Evolutionary conservation across 2,329 filamentous ascomycete species (phyloP).

Genomic region (Fusarium multiceps): DNA sequence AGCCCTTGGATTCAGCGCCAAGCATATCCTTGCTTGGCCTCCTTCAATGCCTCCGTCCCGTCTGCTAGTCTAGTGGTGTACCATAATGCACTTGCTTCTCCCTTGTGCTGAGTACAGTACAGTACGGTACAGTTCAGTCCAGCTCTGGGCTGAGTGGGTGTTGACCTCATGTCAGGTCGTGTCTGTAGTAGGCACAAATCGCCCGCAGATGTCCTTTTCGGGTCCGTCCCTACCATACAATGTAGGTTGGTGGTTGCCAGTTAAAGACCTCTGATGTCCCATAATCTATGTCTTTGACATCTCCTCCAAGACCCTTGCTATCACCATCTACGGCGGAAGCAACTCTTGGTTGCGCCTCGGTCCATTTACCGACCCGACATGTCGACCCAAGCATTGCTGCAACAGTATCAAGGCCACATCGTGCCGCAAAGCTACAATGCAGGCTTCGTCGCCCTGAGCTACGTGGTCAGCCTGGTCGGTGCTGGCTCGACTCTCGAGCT

Average conservation of each 20-base stretch:
- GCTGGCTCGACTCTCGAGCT: constrained; percentile 84
- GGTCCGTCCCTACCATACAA: constrained; percentile 6
- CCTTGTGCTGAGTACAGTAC: constrained; percentile 26
- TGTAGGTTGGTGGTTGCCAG: constrained; percentile 1
- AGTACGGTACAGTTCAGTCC: neutral
- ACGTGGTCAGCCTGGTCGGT: constrained; percentile 81
- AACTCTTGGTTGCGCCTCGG: constrained; percentile 24
- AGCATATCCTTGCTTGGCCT: neutral
- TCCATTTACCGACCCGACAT: constrained; percentile 28
- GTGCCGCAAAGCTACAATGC: constrained; percentile 63
- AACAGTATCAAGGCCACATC: constrained; percentile 57
- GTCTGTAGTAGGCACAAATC: constrained; percentile 22
- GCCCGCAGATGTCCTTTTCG: neutral
- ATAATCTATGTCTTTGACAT: neutral
- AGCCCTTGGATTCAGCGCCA: neutral
- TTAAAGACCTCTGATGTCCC: constrained; percentile 39
- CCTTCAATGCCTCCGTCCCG: constrained; percentile 16
- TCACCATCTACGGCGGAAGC: constrained; percentile 22
- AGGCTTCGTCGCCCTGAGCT: constrained; percentile 77
- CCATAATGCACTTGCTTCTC: constrained; percentile 17
- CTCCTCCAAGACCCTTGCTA: constrained; percentile 6
- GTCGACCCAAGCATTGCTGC: constrained; percentile 50
- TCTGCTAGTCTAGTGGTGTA: constrained; percentile 28
- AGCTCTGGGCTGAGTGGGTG: neutral
- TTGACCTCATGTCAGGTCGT: constrained; percentile 14